Conservation (phyloP, 139 green algal genomes). For the Chlorella sp. region DNA sequence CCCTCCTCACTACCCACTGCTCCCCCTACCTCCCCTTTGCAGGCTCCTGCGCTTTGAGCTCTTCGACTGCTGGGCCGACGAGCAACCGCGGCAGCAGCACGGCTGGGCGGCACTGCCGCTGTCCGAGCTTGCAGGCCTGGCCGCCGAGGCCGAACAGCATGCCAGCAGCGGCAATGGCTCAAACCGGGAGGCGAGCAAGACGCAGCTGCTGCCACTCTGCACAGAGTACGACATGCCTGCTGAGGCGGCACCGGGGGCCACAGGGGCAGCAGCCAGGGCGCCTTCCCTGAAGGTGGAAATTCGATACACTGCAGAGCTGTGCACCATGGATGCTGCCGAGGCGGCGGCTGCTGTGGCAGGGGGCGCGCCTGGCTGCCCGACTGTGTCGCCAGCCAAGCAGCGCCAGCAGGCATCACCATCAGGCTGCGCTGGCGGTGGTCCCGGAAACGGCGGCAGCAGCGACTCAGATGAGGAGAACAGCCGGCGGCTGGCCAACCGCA, state of each 20-base stretch:
- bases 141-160: background rate
- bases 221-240: conserved; percentile 16
- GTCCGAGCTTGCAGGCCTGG: conserved; percentile 5
- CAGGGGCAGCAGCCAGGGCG: background rate
- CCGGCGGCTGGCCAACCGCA: conserved; percentile 5
- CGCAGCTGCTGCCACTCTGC: conserved; percentile 21
- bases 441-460: background rate
- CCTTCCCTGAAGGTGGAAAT: conserved; percentile 21
- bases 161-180: background rate
- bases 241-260: background rate
- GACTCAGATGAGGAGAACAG: conserved; percentile 19
- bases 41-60: conserved; percentile 35
- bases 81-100: conserved; percentile 15
- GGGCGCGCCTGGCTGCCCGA: background rate
- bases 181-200: background rate
- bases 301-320: background rate
- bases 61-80: conserved; percentile 25
- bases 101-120: conserved; percentile 25
- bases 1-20: background rate
- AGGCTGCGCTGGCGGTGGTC: background rate
- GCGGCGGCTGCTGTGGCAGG: background rate
- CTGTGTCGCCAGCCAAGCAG: background rate
- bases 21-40: background rate
- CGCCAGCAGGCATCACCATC: background rate
- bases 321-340: conserved; percentile 22